Conservation (phyloP, 2,329 filamentous ascomycete genomes). For the Colletotrichum karsti region DNA sequence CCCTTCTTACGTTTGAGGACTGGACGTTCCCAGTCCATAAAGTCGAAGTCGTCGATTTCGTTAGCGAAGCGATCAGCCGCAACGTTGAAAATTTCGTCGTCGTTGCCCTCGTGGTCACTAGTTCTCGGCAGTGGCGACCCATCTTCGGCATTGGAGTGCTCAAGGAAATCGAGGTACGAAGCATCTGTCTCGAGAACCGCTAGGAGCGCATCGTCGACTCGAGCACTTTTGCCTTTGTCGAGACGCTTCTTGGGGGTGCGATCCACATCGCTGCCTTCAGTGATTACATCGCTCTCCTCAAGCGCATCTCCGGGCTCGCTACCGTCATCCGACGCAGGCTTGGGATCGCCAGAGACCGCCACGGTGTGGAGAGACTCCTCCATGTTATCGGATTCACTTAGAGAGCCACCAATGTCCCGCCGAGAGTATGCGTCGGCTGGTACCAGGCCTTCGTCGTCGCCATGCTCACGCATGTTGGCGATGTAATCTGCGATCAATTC, state of each 20-base stretch:
- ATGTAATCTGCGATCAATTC: slow-evolving; percentile 75
- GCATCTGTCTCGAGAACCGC: neutral
- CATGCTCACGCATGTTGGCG: slow-evolving; percentile 66
- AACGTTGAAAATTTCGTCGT: slow-evolving; percentile 21
- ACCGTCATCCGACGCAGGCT: neutral
- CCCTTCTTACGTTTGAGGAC: slow-evolving; percentile 72
- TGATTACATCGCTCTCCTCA: neutral
- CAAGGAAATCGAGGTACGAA: neutral
- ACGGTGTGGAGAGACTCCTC: slow-evolving; percentile 30
- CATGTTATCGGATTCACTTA: slow-evolving; percentile 34
- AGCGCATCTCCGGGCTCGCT: neutral
- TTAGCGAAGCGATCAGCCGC: slow-evolving; percentile 7
- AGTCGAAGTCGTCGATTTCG: slow-evolving; percentile 75
- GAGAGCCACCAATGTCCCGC: slow-evolving; percentile 35
- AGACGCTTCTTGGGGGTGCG: neutral
- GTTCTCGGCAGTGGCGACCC: neutral
- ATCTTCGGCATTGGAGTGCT: neutral
- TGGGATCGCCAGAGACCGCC: neutral
- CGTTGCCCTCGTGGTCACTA: neutral
- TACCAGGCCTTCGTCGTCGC: slow-evolving; percentile 67
- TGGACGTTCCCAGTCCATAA: slow-evolving; percentile 83
- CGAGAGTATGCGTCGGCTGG: slow-evolving; percentile 64
- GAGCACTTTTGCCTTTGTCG: neutral
- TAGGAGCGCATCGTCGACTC: neutral
- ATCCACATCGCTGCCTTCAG: neutral